Conservation (phyloP, 2,329 filamentous ascomycete genomes). For the Penicillium sp. region DNA sequence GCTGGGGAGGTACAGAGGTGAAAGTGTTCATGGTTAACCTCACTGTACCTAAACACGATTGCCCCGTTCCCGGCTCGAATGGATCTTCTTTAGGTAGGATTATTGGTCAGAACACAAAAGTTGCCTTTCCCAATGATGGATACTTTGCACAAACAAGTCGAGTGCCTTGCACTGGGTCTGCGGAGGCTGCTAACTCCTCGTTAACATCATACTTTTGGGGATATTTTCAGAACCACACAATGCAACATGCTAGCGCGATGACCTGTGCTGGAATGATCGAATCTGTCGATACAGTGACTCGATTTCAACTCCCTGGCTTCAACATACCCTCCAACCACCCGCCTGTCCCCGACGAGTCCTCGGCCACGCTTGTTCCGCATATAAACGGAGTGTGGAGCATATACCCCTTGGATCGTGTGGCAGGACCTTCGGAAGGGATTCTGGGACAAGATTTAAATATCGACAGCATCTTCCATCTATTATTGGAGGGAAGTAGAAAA, state of each 20-base stretch:
- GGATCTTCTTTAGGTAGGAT: background rate
- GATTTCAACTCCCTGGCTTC: background rate
- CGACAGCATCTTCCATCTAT: background rate
- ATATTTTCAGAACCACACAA: background rate
- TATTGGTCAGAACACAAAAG: background rate
- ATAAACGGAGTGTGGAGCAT: background rate
- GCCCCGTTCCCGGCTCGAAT: background rate
- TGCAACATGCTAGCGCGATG: background rate
- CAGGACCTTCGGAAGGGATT: too few relatives aligned
- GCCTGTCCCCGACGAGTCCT: background rate
- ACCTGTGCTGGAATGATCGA: background rate
- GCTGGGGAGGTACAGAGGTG: background rate
- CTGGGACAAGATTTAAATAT: too few relatives aligned
- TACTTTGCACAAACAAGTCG: background rate
- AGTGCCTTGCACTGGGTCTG: background rate
- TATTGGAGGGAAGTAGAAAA: background rate
- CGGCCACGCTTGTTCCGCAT: background rate
- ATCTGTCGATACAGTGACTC: background rate
- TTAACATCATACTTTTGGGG: background rate
- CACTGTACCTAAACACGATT: background rate
- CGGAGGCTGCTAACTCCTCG: background rate
- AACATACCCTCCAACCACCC: background rate
- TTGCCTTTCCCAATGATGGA: background rate
- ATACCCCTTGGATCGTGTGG: background rate
- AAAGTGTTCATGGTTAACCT: background rate